Evolutionary conservation across 305 asterid species (phyloP).

Genomic region (Fraxinus dipetala): DNA sequence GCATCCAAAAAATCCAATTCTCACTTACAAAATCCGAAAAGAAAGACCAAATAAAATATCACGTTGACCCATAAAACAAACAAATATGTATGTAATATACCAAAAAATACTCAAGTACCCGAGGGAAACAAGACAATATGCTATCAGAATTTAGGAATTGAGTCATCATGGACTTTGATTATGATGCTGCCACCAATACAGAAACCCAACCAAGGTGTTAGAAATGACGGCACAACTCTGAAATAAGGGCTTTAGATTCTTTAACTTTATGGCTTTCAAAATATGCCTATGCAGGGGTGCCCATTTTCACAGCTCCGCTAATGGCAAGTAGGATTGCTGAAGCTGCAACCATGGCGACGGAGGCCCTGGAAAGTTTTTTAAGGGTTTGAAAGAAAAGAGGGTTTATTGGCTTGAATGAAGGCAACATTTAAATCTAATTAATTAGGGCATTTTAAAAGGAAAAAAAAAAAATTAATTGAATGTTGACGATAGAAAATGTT

Average conservation of each 20-base stretch:
- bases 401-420: too few species aligned
- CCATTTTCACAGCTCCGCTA: too few species aligned
- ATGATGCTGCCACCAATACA: slow-evolving; percentile 99
- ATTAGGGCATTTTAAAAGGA: too few species aligned
- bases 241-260: slow-evolving; percentile 61
- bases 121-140: slow-evolving; percentile 76
- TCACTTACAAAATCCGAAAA: neutral
- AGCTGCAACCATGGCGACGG: too few species aligned
- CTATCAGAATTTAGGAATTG: slow-evolving; percentile 70
- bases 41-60: neutral
- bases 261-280: neutral
- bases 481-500: too few species aligned
- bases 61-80: neutral
- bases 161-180: slow-evolving; percentile 74
- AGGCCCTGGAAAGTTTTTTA: too few species aligned
- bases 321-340: too few species aligned
- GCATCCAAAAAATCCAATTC: neutral
- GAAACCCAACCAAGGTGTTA: slow-evolving; percentile 91
- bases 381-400: too few species aligned
- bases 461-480: too few species aligned
- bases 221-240: slow-evolving; percentile 90
- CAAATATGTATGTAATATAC: too few species aligned
- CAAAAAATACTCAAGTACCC: slow-evolving; percentile 18
- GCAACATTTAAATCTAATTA: too few species aligned
- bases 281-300: neutral